Conservation (phyloP, 2,329 filamentous ascomycete species). For the Claviceps maximensis region DNA sequence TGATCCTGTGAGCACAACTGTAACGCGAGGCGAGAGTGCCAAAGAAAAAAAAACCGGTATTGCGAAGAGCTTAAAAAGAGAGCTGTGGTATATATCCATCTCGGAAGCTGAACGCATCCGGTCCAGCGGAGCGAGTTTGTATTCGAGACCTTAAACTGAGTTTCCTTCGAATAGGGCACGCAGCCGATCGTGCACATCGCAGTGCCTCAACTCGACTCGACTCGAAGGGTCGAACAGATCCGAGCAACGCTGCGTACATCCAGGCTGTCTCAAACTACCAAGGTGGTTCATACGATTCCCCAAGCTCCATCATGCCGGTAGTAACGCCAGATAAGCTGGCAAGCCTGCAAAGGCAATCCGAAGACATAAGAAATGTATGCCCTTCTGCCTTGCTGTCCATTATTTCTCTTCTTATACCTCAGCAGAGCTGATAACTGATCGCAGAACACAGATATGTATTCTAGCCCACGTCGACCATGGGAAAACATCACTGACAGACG, state of each 20-base stretch:
- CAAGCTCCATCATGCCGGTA: slow-evolving; percentile 61
- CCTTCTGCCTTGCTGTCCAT: background rate
- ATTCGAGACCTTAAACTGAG: too few relatives aligned
- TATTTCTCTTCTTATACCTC: background rate
- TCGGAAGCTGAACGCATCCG: background rate
- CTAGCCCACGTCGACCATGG: slow-evolving; percentile 95
- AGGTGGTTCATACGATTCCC: background rate
- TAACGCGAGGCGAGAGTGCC: background rate
- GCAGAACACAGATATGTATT: slow-evolving; percentile 62
- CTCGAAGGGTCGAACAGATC: background rate
- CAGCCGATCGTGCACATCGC: background rate
- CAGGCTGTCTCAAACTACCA: background rate
- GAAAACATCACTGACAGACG: slow-evolving; percentile 94
- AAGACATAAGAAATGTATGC: slow-evolving; percentile 83
- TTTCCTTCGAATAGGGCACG: too few relatives aligned
- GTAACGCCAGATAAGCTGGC: slow-evolving; percentile 85
- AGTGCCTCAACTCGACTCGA: background rate
- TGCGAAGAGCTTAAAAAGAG: background rate
- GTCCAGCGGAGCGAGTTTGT: background rate
- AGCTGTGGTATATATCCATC: background rate
- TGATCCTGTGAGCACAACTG: background rate
- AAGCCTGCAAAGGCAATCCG: slow-evolving; percentile 72
- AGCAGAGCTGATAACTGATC: background rate
- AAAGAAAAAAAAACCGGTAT: background rate
- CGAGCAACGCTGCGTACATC: background rate